These are phyloP conservation scores for Cyclotella sp. DNA, from an alignment of 108 stramenopile genomes.

Conservation along the genomic window DNA sequence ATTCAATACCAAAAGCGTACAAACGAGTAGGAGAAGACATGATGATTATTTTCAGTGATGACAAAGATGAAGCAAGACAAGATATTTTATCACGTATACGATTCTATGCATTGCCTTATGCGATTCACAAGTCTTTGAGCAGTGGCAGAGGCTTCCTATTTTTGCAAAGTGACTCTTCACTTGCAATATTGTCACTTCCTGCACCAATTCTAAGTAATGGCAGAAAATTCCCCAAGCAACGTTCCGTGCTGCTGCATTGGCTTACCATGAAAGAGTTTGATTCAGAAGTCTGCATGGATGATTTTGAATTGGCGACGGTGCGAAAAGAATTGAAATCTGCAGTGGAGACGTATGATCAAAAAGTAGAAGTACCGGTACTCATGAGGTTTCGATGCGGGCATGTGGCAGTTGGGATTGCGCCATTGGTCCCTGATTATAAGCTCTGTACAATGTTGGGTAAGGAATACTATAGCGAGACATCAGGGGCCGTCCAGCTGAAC, in stretches of 20 bases:
- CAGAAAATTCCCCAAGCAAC: constrained; percentile 49
- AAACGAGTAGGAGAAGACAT: constrained; percentile 59
- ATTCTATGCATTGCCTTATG: constrained; percentile 86
- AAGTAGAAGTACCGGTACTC: constrained; percentile 70
- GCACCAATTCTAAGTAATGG: constrained; percentile 51
- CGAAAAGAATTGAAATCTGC: constrained; percentile 61
- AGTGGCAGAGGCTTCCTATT: constrained; percentile 80
- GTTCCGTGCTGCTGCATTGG: constrained; percentile 80
- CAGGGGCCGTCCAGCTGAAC: constrained; percentile 77
- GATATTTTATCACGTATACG: constrained; percentile 72
- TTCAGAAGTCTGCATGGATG: constrained; percentile 82
- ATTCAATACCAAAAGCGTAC: constrained; percentile 44
- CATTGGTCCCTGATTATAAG: constrained; percentile 75
- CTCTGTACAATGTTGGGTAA: constrained; percentile 74
- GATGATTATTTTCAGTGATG: constrained; percentile 51
- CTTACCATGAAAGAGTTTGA: constrained; percentile 85
- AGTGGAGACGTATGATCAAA: constrained; percentile 71
- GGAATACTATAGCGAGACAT: constrained; percentile 66
- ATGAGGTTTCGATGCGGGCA: constrained; percentile 86
- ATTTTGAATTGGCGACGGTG: constrained; percentile 81
- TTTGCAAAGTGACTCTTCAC: constrained; percentile 72
- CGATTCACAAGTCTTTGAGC: constrained; percentile 54
- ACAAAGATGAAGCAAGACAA: constrained; percentile 63
- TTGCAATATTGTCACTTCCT: constrained; percentile 73
- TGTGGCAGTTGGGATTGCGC: constrained; percentile 71